Evolutionary conservation across 139 green algal genomes (phyloP).

Genomic region (Mesotaenium endlicherianum): DNA sequence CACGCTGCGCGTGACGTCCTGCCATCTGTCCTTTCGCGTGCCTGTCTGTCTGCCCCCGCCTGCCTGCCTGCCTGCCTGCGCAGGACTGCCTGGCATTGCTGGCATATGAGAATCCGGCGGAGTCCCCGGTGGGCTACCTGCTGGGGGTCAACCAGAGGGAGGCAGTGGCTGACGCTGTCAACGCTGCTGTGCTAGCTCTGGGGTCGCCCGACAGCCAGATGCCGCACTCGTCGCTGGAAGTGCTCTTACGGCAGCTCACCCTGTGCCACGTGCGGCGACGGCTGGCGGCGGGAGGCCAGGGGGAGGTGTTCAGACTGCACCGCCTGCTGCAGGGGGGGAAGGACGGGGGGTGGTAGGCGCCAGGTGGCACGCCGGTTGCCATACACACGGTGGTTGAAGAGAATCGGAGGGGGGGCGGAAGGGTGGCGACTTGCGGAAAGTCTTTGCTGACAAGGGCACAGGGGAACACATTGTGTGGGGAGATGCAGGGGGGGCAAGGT

Average conservation of each 20-base stretch:
- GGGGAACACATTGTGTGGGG: too few species aligned
- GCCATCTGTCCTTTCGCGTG: neutral
- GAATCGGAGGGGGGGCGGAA: too few species aligned
- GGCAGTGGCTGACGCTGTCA: slow-evolving; percentile 70
- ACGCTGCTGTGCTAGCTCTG: slow-evolving; percentile 64
- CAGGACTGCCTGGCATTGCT: slow-evolving; percentile 72
- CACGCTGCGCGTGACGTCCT: too few species aligned
- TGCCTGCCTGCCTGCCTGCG: slow-evolving; percentile 9
- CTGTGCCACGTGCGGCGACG: slow-evolving; percentile 55
- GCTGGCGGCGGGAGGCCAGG: slow-evolving; percentile 57
- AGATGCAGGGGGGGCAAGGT: too few species aligned
- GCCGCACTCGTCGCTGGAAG: slow-evolving; percentile 57
- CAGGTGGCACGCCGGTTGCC: too few species aligned
- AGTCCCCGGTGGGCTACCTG: slow-evolving; percentile 64
- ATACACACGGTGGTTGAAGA: too few species aligned
- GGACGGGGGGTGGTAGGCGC: slow-evolving; percentile 14
- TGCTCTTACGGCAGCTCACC: slow-evolving; percentile 64
- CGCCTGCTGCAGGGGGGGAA: slow-evolving; percentile 18
- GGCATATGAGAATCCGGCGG: slow-evolving; percentile 70
- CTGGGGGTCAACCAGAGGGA: slow-evolving; percentile 65
- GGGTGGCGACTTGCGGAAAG: too few species aligned
- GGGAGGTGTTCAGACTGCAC: slow-evolving; percentile 58
- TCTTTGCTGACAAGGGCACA: too few species aligned
- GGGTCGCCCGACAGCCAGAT: slow-evolving; percentile 12
- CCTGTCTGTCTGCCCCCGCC: slow-evolving; percentile 24